Conservation (phyloP, 345 rosid species). For the Acer campestre region DNA sequence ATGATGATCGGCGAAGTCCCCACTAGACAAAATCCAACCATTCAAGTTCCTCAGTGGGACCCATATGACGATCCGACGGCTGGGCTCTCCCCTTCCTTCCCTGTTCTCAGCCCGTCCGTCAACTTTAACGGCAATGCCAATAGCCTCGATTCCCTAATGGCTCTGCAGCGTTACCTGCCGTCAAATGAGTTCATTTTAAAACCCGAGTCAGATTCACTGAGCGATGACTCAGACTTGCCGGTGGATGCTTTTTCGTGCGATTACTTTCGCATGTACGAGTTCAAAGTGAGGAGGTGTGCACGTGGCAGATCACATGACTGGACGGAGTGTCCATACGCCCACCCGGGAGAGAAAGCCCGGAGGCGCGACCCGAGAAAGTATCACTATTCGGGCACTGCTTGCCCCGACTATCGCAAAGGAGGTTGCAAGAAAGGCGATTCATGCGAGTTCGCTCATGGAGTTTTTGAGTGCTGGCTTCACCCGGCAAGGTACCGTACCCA, state of each 20-base stretch:
- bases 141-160: constrained; percentile 47
- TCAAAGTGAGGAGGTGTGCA: constrained; percentile 58
- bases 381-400: constrained; percentile 58
- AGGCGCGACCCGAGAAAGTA: constrained; percentile 62
- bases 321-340: constrained; percentile 77
- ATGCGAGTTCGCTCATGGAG: constrained; percentile 70
- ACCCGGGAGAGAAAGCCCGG: constrained; percentile 72
- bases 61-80: constrained; percentile 41
- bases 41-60: constrained; percentile 64
- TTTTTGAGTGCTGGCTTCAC: constrained; percentile 92
- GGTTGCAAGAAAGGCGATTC: constrained; percentile 55
- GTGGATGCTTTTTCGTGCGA: constrained; percentile 64
- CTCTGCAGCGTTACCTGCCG: constrained; percentile 68
- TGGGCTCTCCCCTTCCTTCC: constrained; percentile 31
- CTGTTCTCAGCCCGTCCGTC: constrained; percentile 22
- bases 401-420: constrained; percentile 72
- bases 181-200: constrained; percentile 48
- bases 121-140: constrained; percentile 31
- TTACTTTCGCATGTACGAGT: constrained; percentile 67
- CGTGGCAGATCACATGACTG: constrained; percentile 73
- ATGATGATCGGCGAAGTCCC: constrained; percentile 60
- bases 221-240: constrained; percentile 42
- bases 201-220: constrained; percentile 40
- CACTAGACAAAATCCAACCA: constrained; percentile 44
- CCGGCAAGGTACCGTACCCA: constrained; percentile 82